Evolutionary conservation across 257 asterid species (phyloP).

Genomic region (Primulina eburnea): DNA sequence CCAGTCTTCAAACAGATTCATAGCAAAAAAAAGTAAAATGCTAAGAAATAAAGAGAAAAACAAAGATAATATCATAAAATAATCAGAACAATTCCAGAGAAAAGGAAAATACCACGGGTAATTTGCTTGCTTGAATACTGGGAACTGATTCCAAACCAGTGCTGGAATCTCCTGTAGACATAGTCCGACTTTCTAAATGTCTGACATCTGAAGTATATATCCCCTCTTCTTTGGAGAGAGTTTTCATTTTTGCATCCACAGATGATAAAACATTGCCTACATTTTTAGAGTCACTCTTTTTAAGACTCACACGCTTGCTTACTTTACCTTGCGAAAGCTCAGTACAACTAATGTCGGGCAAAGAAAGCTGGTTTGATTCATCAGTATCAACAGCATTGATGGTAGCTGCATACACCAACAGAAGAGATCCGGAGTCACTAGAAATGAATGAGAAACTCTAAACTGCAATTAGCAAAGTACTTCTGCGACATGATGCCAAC

Average conservation of each 20-base stretch:
- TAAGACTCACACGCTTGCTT: background rate
- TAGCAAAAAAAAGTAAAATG: slow-evolving; percentile 18
- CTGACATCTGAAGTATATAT: slow-evolving; percentile 55
- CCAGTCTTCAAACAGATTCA: slow-evolving; percentile 45
- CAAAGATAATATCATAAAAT: background rate
- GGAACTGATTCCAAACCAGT: slow-evolving; percentile 39
- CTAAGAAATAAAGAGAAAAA: slow-evolving; percentile 1
- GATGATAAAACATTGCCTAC: slow-evolving; percentile 26
- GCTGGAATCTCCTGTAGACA: slow-evolving; percentile 41
- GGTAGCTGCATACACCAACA: slow-evolving; percentile 42
- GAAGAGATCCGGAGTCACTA: slow-evolving; percentile 19
- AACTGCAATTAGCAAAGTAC: background rate
- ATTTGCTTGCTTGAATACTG: slow-evolving; percentile 43
- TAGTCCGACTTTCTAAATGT: slow-evolving; percentile 40
- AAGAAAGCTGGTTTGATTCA: slow-evolving; percentile 33
- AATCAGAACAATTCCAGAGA: slow-evolving; percentile 16
- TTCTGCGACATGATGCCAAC: background rate
- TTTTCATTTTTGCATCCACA: slow-evolving; percentile 34
- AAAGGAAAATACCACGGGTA: slow-evolving; percentile 44
- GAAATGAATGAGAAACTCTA: background rate
- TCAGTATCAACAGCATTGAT: slow-evolving; percentile 36
- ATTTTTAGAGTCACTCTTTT: slow-evolving; percentile 27
- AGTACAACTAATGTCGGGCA: slow-evolving; percentile 26
- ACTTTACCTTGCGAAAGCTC: slow-evolving; percentile 36
- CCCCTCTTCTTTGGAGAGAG: slow-evolving; percentile 45